Base-by-base conservation (phyloP, 23 red algal species). In the Gracilaria gracilis region DNA sequence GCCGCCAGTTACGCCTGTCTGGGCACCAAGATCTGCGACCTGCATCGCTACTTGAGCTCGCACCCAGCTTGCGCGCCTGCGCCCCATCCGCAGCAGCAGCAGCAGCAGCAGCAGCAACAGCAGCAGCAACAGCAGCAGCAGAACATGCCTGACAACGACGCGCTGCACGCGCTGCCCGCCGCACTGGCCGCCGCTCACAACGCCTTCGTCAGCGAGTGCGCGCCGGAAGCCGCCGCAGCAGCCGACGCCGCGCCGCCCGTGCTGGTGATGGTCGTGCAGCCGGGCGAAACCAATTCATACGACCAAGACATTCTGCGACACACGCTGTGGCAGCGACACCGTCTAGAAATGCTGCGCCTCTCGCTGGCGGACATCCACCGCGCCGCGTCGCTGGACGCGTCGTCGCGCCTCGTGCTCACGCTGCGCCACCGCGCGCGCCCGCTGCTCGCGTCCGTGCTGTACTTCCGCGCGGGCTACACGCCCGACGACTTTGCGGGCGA, bases 401-500 rank as follows among this genome's bases (percentile, higher is more conserved):
- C 36, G 20, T 61, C 57, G 27, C 23, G 40, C 34, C 59, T 82
- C 0, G 20, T 20, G 0, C 29, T 94, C 25, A 44, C 61, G 13
- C 37, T 92, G 66, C n/a, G 29, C 11, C 57, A 44, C 16, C 35
- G 28, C 3, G 17, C 50, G 5, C 14, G 81, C 25, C 71, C 31
- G 14, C 42, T 86, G 31, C 25, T 57, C 35, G 91, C 86, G 27
- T 91, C 88, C 17, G 91, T 99, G 31, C 94, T 93, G 2, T 99
- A 99, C 89, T 99, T 91, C 37, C 97, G 97, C 46, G 97, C 97
- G 8, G 97, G 94, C 35, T 99, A 99, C 64, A 50, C 75, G 9
- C 97, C 97, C 13, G 39, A 95, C 25, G 94, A 99, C 55, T 99
- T 96, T 83, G 77, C 87, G 1, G 69, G 67, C 31, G 94, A 96